Conservation (phyloP, 1,284 basidiomycete species). For the Fistulina hepatica region DNA sequence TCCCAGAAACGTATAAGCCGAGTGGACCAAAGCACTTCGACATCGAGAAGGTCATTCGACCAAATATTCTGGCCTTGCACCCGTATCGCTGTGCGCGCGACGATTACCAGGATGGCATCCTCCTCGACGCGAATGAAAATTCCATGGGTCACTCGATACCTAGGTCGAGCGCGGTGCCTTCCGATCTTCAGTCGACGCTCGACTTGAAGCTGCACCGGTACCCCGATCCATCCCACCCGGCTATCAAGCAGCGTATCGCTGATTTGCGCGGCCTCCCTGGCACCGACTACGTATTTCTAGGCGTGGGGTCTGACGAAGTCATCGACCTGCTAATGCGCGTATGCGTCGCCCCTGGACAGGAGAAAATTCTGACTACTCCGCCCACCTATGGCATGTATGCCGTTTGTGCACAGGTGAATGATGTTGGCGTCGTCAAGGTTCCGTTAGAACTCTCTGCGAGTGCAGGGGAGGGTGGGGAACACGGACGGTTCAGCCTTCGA, state of each 20-base stretch:
- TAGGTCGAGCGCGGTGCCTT: constrained; percentile 21
- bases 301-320: constrained; percentile 95
- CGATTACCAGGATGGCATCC: constrained; percentile 86
- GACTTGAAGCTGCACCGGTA: constrained; percentile 69
- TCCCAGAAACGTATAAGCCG: constrained; percentile 25
- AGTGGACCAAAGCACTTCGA: constrained; percentile 67
- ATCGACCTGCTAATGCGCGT: constrained; percentile 93
- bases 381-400: constrained; percentile 99
- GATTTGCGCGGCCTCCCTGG: constrained; percentile 57
- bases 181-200: constrained; percentile 26
- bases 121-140: constrained; percentile 99
- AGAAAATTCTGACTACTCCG: constrained; percentile 80
- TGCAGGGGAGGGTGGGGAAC: constrained; percentile 55
- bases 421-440: constrained; percentile 76
- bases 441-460: constrained; percentile 55
- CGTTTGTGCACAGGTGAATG: constrained; percentile 93
- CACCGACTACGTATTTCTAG: constrained; percentile 77
- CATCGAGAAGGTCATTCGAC: constrained; percentile 77
- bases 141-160: constrained; percentile 79
- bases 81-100: constrained; percentile 96
- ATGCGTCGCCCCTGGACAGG: constrained; percentile 70
- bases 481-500: constrained; percentile 68
- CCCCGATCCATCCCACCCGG: constrained; percentile 74
- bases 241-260: constrained; percentile 73
- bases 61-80: constrained; percentile 85